A percentile compares a stretch with the other conserved stretches of the same genome.
Conservation (phyloP, 139 green algal species). For the Chlamydomonas sp. region DNA sequence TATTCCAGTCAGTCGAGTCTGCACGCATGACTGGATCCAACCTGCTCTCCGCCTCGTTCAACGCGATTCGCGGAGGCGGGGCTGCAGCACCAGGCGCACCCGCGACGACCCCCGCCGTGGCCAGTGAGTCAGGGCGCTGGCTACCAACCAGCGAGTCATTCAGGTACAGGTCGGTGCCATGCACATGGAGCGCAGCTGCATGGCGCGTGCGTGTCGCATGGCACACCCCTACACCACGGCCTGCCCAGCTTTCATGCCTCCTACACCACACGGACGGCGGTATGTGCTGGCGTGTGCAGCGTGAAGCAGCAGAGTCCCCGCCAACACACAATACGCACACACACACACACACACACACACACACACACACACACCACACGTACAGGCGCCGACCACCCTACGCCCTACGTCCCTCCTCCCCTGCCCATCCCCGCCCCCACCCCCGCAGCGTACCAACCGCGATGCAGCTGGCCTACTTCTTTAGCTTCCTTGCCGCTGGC, state of each 20-base stretch:
- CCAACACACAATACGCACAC: neutral
- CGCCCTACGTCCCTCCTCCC: neutral
- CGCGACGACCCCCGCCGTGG: too few species aligned
- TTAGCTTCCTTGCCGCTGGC: conserved; percentile 50
- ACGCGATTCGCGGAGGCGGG: neutral
- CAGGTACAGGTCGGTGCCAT: neutral
- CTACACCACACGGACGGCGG: neutral
- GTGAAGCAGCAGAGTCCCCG: too few species aligned
- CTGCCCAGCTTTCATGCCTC: neutral
- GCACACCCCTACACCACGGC: neutral
- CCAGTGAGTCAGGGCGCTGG: too few species aligned
- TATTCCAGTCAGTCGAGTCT: conserved; percentile 2
- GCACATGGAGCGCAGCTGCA: neutral
- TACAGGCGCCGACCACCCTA: neutral
- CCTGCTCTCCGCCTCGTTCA: neutral
- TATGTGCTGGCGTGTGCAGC: neutral
- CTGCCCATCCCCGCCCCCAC: neutral
- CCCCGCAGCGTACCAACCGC: conserved; percentile 35
- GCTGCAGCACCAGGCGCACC: too few species aligned
- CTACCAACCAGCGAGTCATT: conserved; percentile 10
- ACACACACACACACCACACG: neutral
- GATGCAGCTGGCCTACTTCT: conserved; percentile 38
- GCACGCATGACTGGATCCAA: neutral
- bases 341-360: neutral
- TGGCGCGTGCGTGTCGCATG: neutral